Conservation (phyloP, 140 eudicot genomes). For the Senecio squalidus region DNA sequence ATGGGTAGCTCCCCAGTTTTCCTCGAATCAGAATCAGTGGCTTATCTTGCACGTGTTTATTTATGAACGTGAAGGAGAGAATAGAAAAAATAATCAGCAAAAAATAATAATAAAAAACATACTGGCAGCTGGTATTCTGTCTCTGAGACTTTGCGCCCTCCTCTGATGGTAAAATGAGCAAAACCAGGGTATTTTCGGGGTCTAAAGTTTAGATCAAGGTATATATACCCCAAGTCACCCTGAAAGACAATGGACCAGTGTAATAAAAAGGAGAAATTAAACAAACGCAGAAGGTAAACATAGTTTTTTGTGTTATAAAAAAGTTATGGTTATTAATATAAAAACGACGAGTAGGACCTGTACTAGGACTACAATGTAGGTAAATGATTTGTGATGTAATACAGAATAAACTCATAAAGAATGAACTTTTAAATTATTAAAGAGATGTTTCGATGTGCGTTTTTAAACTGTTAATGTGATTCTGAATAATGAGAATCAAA, state of each 20-base stretch:
- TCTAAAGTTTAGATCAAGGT: slow-evolving; percentile 89
- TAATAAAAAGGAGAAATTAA: background rate
- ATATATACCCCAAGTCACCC: slow-evolving; percentile 93
- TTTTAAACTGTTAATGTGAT: no score
- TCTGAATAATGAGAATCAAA: no score
- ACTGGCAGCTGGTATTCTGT: slow-evolving; percentile 93
- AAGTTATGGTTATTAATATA: background rate
- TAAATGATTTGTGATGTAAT: background rate
- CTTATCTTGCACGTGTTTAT: background rate
- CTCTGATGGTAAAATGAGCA: slow-evolving; percentile 94
- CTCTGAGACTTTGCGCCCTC: slow-evolving; percentile 78
- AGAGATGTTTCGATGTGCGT: no score
- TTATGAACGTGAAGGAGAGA: background rate
- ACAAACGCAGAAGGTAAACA: background rate
- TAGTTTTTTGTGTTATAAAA: background rate
- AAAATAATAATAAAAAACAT: slow-evolving; percentile 32
- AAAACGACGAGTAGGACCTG: background rate
- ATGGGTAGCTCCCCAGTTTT: slow-evolving; percentile 9
- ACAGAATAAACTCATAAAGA: no score
- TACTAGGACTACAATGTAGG: background rate
- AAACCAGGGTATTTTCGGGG: slow-evolving; percentile 79
- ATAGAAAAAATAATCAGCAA: background rate
- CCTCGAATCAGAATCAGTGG: background rate
- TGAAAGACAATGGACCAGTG: slow-evolving; percentile 24
- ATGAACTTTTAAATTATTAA: no score